Conservation (phyloP, 768 basidiomycete species). For the Ephemerocybe angulata region DNA sequence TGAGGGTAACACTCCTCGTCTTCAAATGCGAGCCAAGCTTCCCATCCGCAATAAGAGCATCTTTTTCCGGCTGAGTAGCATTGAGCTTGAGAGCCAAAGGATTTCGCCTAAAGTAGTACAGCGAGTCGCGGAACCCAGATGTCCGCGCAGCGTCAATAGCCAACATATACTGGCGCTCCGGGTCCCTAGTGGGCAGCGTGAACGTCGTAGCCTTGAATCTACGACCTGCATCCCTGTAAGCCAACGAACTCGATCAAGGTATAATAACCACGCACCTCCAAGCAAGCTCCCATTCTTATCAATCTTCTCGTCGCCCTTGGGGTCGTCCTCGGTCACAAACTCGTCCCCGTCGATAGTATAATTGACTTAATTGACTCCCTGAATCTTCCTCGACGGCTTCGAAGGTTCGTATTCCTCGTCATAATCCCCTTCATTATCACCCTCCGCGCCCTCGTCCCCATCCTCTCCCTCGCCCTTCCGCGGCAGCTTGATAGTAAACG, state of each 20-base stretch:
- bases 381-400: conserved; percentile 70
- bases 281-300: conserved; percentile 79
- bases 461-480: conserved; percentile 27
- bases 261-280: no score
- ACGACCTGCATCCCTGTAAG: no score
- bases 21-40: conserved; percentile 86
- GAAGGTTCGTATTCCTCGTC: conserved; percentile 49
- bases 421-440: conserved; percentile 36
- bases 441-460: conserved; percentile 33
- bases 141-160: conserved; percentile 97
- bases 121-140: conserved; percentile 92
- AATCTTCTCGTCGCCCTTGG: conserved; percentile 89
- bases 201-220: conserved; percentile 89
- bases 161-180: conserved; percentile 85
- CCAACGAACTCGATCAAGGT: no score
- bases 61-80: conserved; percentile 87
- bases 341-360: conserved; percentile 90
- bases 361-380: conserved; percentile 69
- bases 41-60: conserved; percentile 83
- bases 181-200: conserved; percentile 77
- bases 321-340: conserved; percentile 76
- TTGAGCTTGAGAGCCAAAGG: conserved; percentile 86
- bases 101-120: conserved; percentile 97
- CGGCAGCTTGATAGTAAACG: conserved; percentile 13
- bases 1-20: conserved; percentile 89